Percentiles rank a stretch among this genome's conserved stretches.
These are phyloP conservation scores for Suillus spraguei DNA, from an alignment of 768 basidiomycete species.

Conservation along the genomic window DNA sequence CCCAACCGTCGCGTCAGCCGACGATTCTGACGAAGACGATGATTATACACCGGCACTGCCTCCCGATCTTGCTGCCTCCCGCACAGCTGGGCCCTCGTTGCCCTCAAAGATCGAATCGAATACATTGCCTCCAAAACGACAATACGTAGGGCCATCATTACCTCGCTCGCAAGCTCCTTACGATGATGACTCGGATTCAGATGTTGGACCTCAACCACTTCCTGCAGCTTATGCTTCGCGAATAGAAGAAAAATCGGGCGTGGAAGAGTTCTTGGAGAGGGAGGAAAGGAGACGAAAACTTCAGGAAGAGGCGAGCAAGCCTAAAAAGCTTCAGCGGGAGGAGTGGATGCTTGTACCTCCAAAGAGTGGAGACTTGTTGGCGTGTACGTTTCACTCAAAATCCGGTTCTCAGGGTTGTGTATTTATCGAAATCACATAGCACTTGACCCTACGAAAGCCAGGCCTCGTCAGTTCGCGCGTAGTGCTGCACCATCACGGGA, in stretches of 20 bases:
- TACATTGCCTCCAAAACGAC: slow-evolving; percentile 33
- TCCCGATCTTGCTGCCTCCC: slow-evolving; percentile 60
- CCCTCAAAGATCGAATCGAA: slow-evolving; percentile 23
- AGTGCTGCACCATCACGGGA: slow-evolving; percentile 43
- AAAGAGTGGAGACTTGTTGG: slow-evolving; percentile 73
- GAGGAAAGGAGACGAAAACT: slow-evolving; percentile 78
- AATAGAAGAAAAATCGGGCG: slow-evolving; percentile 57
- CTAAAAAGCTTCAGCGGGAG: slow-evolving; percentile 80
- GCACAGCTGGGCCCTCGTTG: slow-evolving; percentile 34
- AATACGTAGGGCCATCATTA: slow-evolving; percentile 54
- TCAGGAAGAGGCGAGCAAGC: slow-evolving; percentile 78
- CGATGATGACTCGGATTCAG: slow-evolving; percentile 66
- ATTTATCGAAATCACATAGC: slow-evolving; percentile 43
- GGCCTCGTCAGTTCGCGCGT: slow-evolving; percentile 78
- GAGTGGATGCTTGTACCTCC: slow-evolving; percentile 99
- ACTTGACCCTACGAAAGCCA: slow-evolving; percentile 85
- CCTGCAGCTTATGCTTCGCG: slow-evolving; percentile 41
- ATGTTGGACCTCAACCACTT: slow-evolving; percentile 83
- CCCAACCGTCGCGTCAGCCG: slow-evolving; percentile 14
- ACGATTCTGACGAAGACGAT: slow-evolving; percentile 51
- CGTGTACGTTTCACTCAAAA: slow-evolving; percentile 53
- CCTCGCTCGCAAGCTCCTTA: slow-evolving; percentile 42
- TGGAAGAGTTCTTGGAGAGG: slow-evolving; percentile 80
- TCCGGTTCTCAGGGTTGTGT: neutral
- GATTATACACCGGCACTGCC: slow-evolving; percentile 76